A percentile compares a stretch with the other conserved stretches of the same genome.
These are phyloP conservation scores for Yamadazyma sp. DNA, from an alignment of 1,139 yeast species.

Conservation along the genomic window DNA sequence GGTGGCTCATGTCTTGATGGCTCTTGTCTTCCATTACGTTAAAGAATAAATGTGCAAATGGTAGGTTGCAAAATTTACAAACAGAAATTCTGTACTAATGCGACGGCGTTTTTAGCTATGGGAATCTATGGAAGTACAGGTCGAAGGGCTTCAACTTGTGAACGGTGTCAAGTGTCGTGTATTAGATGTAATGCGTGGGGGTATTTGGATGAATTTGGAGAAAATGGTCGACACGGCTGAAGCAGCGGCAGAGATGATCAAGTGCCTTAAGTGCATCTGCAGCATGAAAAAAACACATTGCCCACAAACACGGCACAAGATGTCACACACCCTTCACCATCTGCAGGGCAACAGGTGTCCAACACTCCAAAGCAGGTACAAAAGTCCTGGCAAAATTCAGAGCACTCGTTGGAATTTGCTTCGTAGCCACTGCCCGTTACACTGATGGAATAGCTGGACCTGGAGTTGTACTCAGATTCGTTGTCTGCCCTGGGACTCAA, in stretches of 20 bases:
- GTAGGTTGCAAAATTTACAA: background rate
- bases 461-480: slow-evolving; percentile 10
- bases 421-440: slow-evolving; percentile 38
- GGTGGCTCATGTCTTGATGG: too few species aligned
- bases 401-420: slow-evolving; percentile 39
- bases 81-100: too few species aligned
- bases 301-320: slow-evolving; percentile 39
- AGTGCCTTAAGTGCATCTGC: slow-evolving; percentile 25
- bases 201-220: background rate
- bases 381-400: slow-evolving; percentile 44
- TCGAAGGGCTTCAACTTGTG: too few species aligned
- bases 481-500: slow-evolving; percentile 12
- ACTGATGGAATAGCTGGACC: slow-evolving; percentile 21
- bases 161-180: too few species aligned
- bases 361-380: slow-evolving; percentile 43
- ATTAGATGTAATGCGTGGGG: too few species aligned
- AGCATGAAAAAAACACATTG: slow-evolving; percentile 35
- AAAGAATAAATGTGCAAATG: too few species aligned
- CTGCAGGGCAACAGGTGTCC: slow-evolving; percentile 42
- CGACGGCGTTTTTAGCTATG: too few species aligned
- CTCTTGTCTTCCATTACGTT: too few species aligned
- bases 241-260: background rate
- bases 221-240: too few species aligned
- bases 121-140: too few species aligned
- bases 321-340: slow-evolving; percentile 43